Base-by-base conservation (phyloP, 208 protist genomes). In the Leishmania turanica region DNA sequence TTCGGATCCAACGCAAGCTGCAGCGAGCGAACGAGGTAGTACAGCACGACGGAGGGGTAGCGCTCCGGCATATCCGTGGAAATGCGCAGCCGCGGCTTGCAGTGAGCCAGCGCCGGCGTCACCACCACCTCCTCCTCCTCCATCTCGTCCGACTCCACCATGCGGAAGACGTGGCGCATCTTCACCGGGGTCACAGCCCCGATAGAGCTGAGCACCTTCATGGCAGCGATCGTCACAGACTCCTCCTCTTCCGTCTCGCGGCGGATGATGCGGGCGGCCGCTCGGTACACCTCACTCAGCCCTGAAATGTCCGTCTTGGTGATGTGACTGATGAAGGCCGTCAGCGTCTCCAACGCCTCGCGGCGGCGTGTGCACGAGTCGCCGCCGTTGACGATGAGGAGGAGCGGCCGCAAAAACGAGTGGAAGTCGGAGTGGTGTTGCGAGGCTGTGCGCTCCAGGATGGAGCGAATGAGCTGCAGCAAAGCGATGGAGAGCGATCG, bases 101-200 rank as follows among this genome's bases (percentile, higher is more conserved):
- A 90, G 75, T 93, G 91, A 45, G 92, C 90, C n/a, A 96, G 82
- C 5, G 90, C 93, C 15, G 90, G 85, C 13, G 93, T 96, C 77
- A 94, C 92, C 47, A 95, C 92, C 62, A 95, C 93, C 80, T 95
- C 95, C 78, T 91, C 90, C 75, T 96, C 90, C 72, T 93, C 92
- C 66, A 95, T 95, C 78, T 92, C 91, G 78, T 96, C 93, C 6
- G 90, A 89, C 56, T 95, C 86, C 15, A 98, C 83, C 37, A 89
- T 86, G 37, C 86, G 90, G 60, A 96, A 78, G 1, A 98, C 83
- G 40, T 81, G 75, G 21, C 93, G 86, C 71, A 96, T 92, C 79
- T 92, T 95, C 21, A 96, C 88, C 37, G 93, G 92, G 62, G 93
- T 92, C 71, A 94, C 87, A 37, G 95, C 95, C n/a, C 95, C 95